phyloP scores from a whole-genome alignment of 495 filamentous ascomycete genomes.

The Haplographium delicatum region DNA sequence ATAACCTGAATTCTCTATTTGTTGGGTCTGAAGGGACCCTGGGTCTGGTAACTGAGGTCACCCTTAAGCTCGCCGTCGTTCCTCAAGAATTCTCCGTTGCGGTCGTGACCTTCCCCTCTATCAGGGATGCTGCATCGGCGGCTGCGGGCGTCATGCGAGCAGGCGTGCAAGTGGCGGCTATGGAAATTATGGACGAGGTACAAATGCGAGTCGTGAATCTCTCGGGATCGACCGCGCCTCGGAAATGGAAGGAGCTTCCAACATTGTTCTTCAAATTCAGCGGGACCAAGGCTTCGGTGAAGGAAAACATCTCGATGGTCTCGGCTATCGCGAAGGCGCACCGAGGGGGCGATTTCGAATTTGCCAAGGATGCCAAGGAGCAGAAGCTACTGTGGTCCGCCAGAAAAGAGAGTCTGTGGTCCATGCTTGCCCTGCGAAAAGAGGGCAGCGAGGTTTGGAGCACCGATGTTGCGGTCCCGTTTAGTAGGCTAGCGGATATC shows the following conservation, averaged over 20 bases:
- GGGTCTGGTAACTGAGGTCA: constrained; percentile 70
- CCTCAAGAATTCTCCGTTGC: constrained; percentile 70
- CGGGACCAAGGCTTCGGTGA: constrained; percentile 63
- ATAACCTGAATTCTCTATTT: constrained; percentile 72
- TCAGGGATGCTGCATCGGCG: constrained; percentile 65
- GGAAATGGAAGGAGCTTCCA: constrained; percentile 68
- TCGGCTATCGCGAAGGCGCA: constrained; percentile 58
- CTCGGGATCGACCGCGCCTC: constrained; percentile 58
- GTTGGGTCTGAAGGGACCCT: constrained; percentile 76
- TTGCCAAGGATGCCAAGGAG: constrained; percentile 62
- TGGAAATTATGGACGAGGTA: constrained; percentile 82
- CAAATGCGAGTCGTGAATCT: constrained; percentile 77
- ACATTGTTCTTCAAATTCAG: constrained; percentile 84
- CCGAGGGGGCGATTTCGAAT: constrained; percentile 65
- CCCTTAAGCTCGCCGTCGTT: constrained; percentile 67
- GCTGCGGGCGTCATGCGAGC: constrained; percentile 66
- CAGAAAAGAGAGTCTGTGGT: constrained; percentile 71
- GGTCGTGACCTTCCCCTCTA: constrained; percentile 68
- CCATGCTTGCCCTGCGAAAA: constrained; percentile 62
- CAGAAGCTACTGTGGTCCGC: constrained; percentile 70
- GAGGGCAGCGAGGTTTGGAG: constrained; percentile 57
- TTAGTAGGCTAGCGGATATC: constrained; percentile 81
- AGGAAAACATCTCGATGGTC: constrained; percentile 62
- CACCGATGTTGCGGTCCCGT: constrained; percentile 87
- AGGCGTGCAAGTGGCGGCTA: constrained; percentile 68